Base-by-base conservation (phyloP, 306 rosid species). In the Glycine soja region DNA sequence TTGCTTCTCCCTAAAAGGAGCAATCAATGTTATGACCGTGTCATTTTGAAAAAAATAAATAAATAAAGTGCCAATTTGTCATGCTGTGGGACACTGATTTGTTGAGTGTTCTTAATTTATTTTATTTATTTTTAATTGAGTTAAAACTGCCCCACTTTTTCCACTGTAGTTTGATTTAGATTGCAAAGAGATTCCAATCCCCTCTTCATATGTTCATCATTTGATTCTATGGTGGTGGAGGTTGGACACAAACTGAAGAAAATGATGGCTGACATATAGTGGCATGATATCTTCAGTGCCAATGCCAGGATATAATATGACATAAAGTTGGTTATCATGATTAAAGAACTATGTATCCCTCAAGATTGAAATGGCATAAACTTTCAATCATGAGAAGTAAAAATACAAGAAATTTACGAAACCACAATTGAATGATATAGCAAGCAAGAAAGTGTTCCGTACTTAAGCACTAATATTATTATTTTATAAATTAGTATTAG, bases 181-280 rank as follows among this genome's bases (percentile, higher is more conserved):
- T 43, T 2, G 64, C 61, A 11, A 72, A 72, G 71, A 84, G 80
- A 82, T 84, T 79, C 88, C 85, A 75, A 76, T 54, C 62, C 24
- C 12, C 52, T 75, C 75, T 73, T 83, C 24, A 50, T 62, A 10
- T 57, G 76, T 52, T 56, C 63, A 75, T 69, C 58, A 52, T 65
- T 76, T 70, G 36, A 36, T 68, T 77, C 24, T 54, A 45, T 70
- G 85, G 82, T 76, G 84, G 87, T 47, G 80, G 84, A 68, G 87
- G 61, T 70, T 10, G 81, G 71, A 72, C 64, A 72, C 79, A 51
- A 86, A 82, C 77, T 40, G n/a, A 58, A 79, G 90, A 88, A 87
- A 90, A 87, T 78, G 87, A 84, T 86, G 88, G 79, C 38, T 88
- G 80, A 85, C 78, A 83, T 79, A 54, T 79, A 54, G 74, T 87